A percentile compares a stretch with the other conserved stretches of the same genome.
Conservation (phyloP, 2,329 filamentous ascomycete genomes). For the Blastomyces percursus region DNA sequence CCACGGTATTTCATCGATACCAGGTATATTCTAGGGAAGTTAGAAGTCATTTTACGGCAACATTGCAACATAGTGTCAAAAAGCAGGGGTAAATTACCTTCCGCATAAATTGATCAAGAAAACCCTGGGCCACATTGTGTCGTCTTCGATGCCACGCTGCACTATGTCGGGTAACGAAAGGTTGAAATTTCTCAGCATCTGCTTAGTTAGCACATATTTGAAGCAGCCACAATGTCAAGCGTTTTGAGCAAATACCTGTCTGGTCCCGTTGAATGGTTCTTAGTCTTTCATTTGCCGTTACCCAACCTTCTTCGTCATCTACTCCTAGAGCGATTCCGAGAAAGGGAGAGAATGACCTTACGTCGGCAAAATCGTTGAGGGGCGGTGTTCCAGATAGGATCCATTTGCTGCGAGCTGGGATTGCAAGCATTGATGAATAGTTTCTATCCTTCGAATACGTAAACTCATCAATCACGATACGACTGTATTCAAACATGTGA, state of each 20-base stretch:
- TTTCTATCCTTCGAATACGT: constrained; percentile 43
- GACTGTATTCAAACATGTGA: constrained; percentile 51
- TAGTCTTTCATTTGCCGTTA: constrained; percentile 38
- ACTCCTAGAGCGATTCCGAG: constrained; percentile 46
- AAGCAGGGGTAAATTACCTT: constrained; percentile 21
- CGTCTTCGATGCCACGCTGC: constrained; percentile 43
- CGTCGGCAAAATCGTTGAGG: constrained; percentile 46
- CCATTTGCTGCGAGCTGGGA: constrained; percentile 47
- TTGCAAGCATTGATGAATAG: constrained; percentile 33
- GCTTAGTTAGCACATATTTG: constrained; percentile 16
- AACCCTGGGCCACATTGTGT: constrained; percentile 43
- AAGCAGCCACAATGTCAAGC: constrained; percentile 1
- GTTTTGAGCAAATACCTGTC: constrained; percentile 27
- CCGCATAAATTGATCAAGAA: constrained; percentile 44
- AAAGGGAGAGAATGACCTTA: constrained; percentile 48
- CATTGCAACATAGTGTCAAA: background rate
- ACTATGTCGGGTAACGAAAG: constrained; percentile 41
- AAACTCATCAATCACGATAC: constrained; percentile 55
- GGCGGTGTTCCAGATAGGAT: constrained; percentile 53
- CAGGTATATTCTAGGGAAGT: constrained; percentile 28
- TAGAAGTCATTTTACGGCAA: background rate
- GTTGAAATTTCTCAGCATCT: constrained; percentile 46
- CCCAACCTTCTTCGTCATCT: constrained; percentile 39
- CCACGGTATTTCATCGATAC: constrained; percentile 37
- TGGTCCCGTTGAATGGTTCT: constrained; percentile 33